A percentile compares a stretch with the other conserved stretches of the same genome.
These are phyloP conservation scores for Cercospora sesami DNA, from an alignment of 2,329 filamentous ascomycete species.

Conservation along the genomic window DNA sequence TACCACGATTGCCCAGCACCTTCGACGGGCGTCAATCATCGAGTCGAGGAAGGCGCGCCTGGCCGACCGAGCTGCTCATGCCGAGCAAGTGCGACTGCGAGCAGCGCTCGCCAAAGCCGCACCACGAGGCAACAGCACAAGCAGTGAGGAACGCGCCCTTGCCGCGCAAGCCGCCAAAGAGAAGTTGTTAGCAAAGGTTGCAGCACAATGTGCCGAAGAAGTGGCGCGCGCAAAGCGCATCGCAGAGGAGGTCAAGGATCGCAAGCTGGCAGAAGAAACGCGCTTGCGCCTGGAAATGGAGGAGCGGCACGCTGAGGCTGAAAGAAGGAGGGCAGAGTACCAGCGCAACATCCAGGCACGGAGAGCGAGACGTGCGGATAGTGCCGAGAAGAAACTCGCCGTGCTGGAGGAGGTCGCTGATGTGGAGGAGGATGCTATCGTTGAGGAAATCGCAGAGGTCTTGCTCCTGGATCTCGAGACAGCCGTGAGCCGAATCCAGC, in stretches of 20 bases:
- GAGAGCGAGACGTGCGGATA: conserved; percentile 42
- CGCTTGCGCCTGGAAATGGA: conserved; percentile 74
- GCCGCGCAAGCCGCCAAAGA: conserved; percentile 77
- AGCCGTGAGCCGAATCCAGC: conserved; percentile 67
- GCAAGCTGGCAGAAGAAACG: conserved; percentile 70
- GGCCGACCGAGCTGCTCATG: conserved; percentile 77
- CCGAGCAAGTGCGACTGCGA: conserved; percentile 76
- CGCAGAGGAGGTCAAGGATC: conserved; percentile 79
- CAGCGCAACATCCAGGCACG: conserved; percentile 52
- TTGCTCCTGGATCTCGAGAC: conserved; percentile 56
- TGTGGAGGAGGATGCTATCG: conserved; percentile 48
- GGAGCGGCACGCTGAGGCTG: conserved; percentile 75
- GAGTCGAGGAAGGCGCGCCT: conserved; percentile 77
- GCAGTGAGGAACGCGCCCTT: conserved; percentile 73
- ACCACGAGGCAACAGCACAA: conserved; percentile 57
- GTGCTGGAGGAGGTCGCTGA: conserved; percentile 53
- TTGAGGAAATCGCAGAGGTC: conserved; percentile 35
- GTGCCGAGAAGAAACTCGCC: conserved; percentile 52
- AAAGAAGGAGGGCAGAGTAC: conserved; percentile 63
- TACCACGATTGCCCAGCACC: conserved; percentile 74
- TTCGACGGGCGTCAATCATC: conserved; percentile 76
- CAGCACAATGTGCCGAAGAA: conserved; percentile 77
- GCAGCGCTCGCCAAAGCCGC: conserved; percentile 73
- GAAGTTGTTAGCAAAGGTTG: conserved; percentile 78
- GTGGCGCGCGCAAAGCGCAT: conserved; percentile 79